These are phyloP conservation scores for Phaffia rhodozyma DNA, from an alignment of 1,284 basidiomycete species.

Conservation along the genomic window DNA sequence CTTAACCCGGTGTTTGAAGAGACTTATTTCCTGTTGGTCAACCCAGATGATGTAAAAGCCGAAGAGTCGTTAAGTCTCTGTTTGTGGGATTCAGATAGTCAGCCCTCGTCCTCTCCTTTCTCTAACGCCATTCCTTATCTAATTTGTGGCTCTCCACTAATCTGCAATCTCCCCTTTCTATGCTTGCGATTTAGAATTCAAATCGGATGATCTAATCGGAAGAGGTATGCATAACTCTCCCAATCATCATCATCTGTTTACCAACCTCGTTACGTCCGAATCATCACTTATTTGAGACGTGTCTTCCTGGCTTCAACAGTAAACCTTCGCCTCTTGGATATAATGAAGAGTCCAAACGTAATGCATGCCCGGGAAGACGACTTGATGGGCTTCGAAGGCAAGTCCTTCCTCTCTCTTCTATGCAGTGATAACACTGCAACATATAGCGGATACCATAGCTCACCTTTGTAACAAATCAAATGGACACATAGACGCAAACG, in stretches of 20 bases:
- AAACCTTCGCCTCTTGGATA: slow-evolving; percentile 47
- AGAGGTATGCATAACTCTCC: slow-evolving; percentile 27
- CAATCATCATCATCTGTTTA: too few relatives aligned
- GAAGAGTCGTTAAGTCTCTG: slow-evolving; percentile 14
- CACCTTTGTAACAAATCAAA: too few relatives aligned
- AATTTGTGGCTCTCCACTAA: background rate
- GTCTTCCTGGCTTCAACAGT: slow-evolving; percentile 27
- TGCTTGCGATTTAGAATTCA: background rate
- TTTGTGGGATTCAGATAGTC: slow-evolving; percentile 3
- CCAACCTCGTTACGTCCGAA: background rate
- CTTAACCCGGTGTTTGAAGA: slow-evolving; percentile 57
- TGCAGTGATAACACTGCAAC: too few relatives aligned
- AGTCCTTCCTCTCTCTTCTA: too few relatives aligned
- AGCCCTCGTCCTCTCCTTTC: background rate
- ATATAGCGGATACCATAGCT: too few relatives aligned
- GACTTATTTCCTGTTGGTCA: slow-evolving; percentile 49
- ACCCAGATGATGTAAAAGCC: slow-evolving; percentile 23
- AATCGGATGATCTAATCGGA: slow-evolving; percentile 48
- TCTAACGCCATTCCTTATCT: background rate
- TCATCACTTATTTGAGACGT: background rate
- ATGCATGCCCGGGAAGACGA: slow-evolving; percentile 46
- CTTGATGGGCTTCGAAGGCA: slow-evolving; percentile 50
- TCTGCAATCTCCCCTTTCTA: too few relatives aligned
- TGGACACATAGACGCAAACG: slow-evolving; percentile 20
- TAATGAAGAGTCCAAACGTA: slow-evolving; percentile 46